These are phyloP conservation scores for Mucor indicus DNA, from an alignment of 371 early-diverging fungal species.

Conservation along the genomic window DNA sequence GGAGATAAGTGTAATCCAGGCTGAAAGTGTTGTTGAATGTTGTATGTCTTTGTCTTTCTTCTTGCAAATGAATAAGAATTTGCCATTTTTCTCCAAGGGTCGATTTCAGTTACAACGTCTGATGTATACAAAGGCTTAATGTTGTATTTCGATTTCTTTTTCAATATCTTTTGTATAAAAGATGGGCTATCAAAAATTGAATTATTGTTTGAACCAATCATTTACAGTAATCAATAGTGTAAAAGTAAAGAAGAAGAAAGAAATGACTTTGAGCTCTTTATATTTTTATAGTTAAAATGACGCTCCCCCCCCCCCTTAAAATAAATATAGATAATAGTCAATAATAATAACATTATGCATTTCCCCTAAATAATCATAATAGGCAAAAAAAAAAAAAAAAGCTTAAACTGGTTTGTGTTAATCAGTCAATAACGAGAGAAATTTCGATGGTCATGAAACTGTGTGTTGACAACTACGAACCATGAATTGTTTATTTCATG, in stretches of 20 bases:
- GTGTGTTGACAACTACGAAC: slow-evolving; percentile 13
- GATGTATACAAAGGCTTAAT: slow-evolving; percentile 14
- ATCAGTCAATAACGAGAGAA: too few relatives aligned
- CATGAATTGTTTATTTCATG: slow-evolving; percentile 11
- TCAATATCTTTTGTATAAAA: slow-evolving; percentile 21
- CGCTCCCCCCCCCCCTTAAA: too few relatives aligned
- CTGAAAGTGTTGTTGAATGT: background rate
- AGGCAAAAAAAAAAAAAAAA: too few relatives aligned
- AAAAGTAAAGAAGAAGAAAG: slow-evolving; percentile 1
- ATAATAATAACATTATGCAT: too few relatives aligned
- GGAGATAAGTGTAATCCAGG: slow-evolving; percentile 3
- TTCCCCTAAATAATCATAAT: too few relatives aligned
- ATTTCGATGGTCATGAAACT: too few relatives aligned
- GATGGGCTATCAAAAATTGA: slow-evolving; percentile 16
- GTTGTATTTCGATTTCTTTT: slow-evolving; percentile 12
- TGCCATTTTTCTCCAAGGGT: slow-evolving; percentile 6
- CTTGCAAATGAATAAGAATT: background rate
- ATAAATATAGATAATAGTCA: too few relatives aligned
- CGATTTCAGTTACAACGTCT: slow-evolving; percentile 8
- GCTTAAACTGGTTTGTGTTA: too few relatives aligned
- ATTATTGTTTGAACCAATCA: slow-evolving; percentile 2
- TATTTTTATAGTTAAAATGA: too few relatives aligned
- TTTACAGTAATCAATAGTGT: background rate
- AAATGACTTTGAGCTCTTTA: too few relatives aligned
- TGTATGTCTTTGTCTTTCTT: slow-evolving; percentile 18